Percentiles rank a stretch among this genome's conserved stretches.
Evolutionary conservation across 129 eudicot genomes (phyloP).

Genomic region (Solidago caesia): DNA sequence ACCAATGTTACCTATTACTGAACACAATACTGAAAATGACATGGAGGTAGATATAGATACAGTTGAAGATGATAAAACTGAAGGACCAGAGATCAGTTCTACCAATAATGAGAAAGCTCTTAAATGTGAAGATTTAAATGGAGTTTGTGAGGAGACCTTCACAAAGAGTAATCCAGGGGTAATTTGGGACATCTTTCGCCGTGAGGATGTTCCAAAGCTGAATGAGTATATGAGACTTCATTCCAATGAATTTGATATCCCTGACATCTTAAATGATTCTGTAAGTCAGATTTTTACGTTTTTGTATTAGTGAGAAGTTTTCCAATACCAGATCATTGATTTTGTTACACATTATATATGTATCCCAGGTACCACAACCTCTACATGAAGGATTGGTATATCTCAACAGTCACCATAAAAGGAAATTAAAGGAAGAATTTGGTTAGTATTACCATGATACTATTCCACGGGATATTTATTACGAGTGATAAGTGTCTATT

Average conservation of each 20-base stretch:
- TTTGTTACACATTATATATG: conserved; percentile 14
- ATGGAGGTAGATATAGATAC: conserved; percentile 33
- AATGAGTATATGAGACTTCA: conserved; percentile 58
- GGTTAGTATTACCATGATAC: conserved; percentile 48
- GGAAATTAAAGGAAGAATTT: conserved; percentile 77
- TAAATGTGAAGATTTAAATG: conserved; percentile 45
- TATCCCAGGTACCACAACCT: conserved; percentile 37
- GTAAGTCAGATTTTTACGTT: conserved; percentile 35
- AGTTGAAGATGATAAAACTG: conserved; percentile 34
- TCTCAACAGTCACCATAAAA: conserved; percentile 61
- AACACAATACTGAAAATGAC: conserved; percentile 8
- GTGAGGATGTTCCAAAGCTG: conserved; percentile 77
- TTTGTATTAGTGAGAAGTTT: conserved; percentile 6
- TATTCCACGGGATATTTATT: not conserved
- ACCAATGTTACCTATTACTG: not conserved
- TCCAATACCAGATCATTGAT: not conserved
- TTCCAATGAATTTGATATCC: conserved; percentile 51
- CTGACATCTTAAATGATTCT: conserved; percentile 40
- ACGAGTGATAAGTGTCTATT: no score
- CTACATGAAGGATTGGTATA: conserved; percentile 64
- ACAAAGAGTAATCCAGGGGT: conserved; percentile 60
- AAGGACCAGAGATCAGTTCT: conserved; percentile 30
- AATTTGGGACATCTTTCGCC: conserved; percentile 83
- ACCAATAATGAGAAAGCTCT: conserved; percentile 28
- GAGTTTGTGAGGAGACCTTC: conserved; percentile 26